Evolutionary conservation across 2,329 filamentous ascomycete genomes (phyloP).

Genomic region (Aspergillus fijiensis): DNA sequence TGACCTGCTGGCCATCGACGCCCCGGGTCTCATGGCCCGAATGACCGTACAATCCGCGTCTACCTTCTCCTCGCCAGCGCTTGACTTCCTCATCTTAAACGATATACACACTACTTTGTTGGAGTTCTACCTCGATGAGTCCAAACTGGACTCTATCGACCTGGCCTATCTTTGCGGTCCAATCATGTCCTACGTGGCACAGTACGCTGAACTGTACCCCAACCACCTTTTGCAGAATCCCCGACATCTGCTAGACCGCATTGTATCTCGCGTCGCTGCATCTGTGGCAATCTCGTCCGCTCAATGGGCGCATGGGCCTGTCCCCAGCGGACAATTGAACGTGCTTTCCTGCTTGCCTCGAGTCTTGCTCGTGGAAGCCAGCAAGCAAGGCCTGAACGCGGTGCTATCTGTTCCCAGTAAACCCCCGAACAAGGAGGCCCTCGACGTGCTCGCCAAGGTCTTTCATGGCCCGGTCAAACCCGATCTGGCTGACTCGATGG

Average conservation of each 20-base stretch:
- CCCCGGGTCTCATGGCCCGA: constrained; percentile 35
- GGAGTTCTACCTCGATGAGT: constrained; percentile 53
- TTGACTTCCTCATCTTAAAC: constrained; percentile 55
- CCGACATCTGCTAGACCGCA: constrained; percentile 42
- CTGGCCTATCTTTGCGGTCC: constrained; percentile 55
- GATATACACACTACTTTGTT: constrained; percentile 53
- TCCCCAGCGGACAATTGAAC: constrained; percentile 56
- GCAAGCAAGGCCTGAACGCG: constrained; percentile 41
- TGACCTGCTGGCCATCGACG: constrained; percentile 50
- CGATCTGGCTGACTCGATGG: constrained; percentile 27
- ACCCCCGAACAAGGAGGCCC: constrained; percentile 53
- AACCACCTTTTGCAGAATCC: constrained; percentile 52
- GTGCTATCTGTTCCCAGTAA: constrained; percentile 53
- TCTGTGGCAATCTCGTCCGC: constrained; percentile 47
- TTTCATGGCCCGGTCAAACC: constrained; percentile 53
- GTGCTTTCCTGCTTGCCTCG: constrained; percentile 60
- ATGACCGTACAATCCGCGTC: constrained; percentile 34
- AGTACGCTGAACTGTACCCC: constrained; percentile 56
- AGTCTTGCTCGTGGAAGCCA: constrained; percentile 50
- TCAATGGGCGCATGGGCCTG: constrained; percentile 54
- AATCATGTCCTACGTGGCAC: constrained; percentile 58
- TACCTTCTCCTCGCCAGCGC: constrained; percentile 41
- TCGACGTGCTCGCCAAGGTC: constrained; percentile 56
- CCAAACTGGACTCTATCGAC: constrained; percentile 52
- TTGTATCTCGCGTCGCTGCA: constrained; percentile 49